Evolutionary conservation across 805 yeast genomes (phyloP).

Genomic region (Candida qinlingensis): DNA sequence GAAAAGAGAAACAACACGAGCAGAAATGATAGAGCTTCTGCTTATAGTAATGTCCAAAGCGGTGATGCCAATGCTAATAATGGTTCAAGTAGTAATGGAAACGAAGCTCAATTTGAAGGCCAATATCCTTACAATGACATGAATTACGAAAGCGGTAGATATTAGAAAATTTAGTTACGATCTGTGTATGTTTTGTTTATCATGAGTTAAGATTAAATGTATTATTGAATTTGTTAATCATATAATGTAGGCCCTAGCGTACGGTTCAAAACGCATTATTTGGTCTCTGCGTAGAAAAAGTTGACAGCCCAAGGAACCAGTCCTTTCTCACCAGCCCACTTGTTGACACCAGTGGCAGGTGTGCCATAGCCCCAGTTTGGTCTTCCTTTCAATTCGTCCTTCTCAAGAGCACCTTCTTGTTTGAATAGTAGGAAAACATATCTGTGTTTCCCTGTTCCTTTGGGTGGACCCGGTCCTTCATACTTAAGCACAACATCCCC

Average conservation of each 20-base stretch:
- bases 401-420: conserved; percentile 39
- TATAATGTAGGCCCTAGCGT: too few relatives aligned
- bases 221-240: too few relatives aligned
- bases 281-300: conserved; percentile 77
- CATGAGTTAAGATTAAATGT: background rate
- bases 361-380: conserved; percentile 83
- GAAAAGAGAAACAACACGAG: conserved; percentile 28
- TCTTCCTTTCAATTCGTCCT: conserved; percentile 40
- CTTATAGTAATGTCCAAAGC: background rate
- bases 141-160: background rate
- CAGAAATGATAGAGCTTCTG: background rate
- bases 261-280: background rate
- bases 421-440: conserved; percentile 74
- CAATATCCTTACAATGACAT: background rate
- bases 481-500: conserved; percentile 51
- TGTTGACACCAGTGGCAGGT: conserved; percentile 73
- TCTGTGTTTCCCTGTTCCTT: conserved; percentile 79
- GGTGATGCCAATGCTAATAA: background rate
- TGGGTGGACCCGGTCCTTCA: conserved; percentile 88
- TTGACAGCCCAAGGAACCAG: conserved; percentile 68
- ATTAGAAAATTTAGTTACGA: too few relatives aligned
- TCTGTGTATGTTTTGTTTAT: background rate
- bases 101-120: background rate
- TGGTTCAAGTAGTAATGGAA: background rate
- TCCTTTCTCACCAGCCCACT: conserved; percentile 64